Conservation (phyloP, 2,329 filamentous ascomycete genomes). For the Aspergillus versicolor region DNA sequence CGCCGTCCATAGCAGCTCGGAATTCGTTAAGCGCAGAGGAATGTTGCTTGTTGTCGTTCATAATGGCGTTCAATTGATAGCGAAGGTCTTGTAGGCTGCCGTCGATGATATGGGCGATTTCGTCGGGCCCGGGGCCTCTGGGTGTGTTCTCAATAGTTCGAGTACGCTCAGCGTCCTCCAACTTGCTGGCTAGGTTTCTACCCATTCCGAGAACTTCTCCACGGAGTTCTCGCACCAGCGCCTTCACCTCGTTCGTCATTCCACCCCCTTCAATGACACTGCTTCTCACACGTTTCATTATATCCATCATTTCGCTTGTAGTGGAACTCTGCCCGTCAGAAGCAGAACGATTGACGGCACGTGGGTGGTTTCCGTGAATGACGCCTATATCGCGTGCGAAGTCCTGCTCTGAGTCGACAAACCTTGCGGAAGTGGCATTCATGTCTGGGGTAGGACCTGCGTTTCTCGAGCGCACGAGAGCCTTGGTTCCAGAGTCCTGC, state of each 20-base stretch:
- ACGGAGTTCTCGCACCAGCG: conserved; percentile 81
- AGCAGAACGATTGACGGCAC: conserved; percentile 18
- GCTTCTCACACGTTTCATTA: conserved; percentile 85
- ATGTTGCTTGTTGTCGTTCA: conserved; percentile 72
- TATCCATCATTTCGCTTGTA: conserved; percentile 76
- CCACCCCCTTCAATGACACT: conserved; percentile 86
- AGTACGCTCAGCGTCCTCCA: conserved; percentile 59
- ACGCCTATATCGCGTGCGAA: conserved; percentile 25
- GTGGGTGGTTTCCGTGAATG: conserved; percentile 22
- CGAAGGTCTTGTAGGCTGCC: conserved; percentile 79
- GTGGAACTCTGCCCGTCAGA: conserved; percentile 51
- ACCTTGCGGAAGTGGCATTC: conserved; percentile 34
- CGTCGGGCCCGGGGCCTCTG: conserved; percentile 58
- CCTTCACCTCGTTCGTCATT: conserved; percentile 87
- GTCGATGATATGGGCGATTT: conserved; percentile 75
- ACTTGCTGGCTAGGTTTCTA: conserved; percentile 78
- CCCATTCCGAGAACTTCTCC: conserved; percentile 95
- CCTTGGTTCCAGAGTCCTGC: conserved; percentile 52
- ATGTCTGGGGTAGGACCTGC: conserved; percentile 30
- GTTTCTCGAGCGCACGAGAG: conserved; percentile 50
- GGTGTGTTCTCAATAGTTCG: conserved; percentile 50
- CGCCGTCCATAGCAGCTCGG: conserved; percentile 68
- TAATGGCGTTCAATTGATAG: conserved; percentile 75
- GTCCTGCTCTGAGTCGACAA: conserved; percentile 27
- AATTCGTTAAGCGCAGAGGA: conserved; percentile 65